Evolutionary conservation across 2,329 filamentous ascomycete species (phyloP).

Genomic region (Penicillium sp.): DNA sequence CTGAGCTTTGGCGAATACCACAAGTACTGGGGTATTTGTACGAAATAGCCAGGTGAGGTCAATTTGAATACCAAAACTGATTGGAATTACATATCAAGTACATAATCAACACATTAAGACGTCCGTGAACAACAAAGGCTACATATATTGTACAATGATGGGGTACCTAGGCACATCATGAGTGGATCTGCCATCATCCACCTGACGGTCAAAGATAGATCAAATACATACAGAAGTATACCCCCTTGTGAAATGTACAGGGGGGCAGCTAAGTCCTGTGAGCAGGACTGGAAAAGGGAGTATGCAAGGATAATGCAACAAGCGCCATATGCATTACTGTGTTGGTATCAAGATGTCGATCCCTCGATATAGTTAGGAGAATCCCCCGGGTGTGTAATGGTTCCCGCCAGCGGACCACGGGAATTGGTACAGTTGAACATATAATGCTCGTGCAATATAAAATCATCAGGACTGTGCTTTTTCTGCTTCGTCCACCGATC

Average conservation of each 20-base stretch:
- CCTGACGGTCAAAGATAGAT: neutral
- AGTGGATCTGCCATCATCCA: neutral
- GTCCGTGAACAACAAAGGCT: neutral
- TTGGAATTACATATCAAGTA: neutral
- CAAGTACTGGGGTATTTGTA: neutral
- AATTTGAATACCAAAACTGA: neutral
- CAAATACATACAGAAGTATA: neutral
- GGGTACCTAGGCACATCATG: neutral
- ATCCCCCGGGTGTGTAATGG: neutral
- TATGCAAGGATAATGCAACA: neutral
- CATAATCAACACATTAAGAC: neutral
- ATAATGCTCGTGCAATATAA: neutral
- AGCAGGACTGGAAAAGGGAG: neutral
- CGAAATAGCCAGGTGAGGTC: neutral
- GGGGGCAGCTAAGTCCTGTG: neutral
- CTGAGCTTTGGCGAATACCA: neutral
- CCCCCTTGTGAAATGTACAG: neutral
- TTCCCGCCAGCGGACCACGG: neutral
- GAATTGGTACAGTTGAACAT: neutral
- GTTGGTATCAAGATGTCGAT: neutral
- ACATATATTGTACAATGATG: neutral
- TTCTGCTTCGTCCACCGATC: constrained; percentile 53
- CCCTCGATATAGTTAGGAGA: neutral
- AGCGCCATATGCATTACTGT: neutral
- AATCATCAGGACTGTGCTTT: constrained; percentile 15